Evolutionary conservation across 768 basidiomycete species (phyloP).

Genomic region (Megacollybia marginata): DNA sequence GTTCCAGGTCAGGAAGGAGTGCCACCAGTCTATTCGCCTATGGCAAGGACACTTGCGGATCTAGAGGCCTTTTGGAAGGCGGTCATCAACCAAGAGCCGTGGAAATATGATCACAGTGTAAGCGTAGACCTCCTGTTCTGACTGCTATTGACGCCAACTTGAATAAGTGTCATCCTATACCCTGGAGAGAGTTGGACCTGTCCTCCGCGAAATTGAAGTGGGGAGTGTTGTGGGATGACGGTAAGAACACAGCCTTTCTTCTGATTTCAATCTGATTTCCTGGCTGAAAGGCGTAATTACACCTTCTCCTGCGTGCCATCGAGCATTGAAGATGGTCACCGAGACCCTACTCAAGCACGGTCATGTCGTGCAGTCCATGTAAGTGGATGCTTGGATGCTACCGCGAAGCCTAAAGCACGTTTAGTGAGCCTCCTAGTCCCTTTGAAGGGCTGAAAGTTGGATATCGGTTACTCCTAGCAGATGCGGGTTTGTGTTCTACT

Average conservation of each 20-base stretch:
- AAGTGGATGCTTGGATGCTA: constrained; percentile 8
- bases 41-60: constrained; percentile 34
- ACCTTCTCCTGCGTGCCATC: constrained; percentile 52
- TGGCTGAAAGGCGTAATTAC: constrained; percentile 37
- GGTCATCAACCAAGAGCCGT: constrained; percentile 34
- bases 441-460: constrained; percentile 46
- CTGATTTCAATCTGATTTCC: neutral
- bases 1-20: constrained; percentile 40
- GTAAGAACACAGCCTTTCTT: constrained; percentile 12
- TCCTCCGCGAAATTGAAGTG: constrained; percentile 23
- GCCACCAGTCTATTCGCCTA: constrained; percentile 28
- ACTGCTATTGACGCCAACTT: neutral
- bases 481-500: constrained; percentile 28
- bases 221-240: constrained; percentile 36
- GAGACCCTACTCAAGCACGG: constrained; percentile 35
- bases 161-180: constrained; percentile 30
- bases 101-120: constrained; percentile 36
- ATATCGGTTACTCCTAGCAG: constrained; percentile 44
- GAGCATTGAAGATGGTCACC: constrained; percentile 44
- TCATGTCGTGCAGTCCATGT: constrained; percentile 44
- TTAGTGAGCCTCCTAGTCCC: constrained; percentile 36
- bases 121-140: constrained; percentile 3
- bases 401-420: neutral
- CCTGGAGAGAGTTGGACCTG: constrained; percentile 28
- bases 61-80: constrained; percentile 37